Evolutionary conservation across 1,284 basidiomycete genomes (phyloP).

Genomic region (Chondrostereum purpureum): DNA sequence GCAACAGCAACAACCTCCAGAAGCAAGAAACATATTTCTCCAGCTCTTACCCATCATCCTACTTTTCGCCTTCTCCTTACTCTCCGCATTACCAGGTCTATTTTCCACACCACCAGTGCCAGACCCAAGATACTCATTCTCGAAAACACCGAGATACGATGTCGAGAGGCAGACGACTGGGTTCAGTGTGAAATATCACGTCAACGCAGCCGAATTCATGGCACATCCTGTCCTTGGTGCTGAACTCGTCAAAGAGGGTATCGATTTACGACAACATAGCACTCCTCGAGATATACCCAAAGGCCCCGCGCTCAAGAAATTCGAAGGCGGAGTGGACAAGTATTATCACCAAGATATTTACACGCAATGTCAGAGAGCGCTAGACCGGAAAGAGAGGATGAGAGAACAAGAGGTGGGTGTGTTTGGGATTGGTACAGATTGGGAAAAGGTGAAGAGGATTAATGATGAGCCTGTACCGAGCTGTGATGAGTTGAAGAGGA

Average conservation of each 20-base stretch:
- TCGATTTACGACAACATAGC: slow-evolving; percentile 28
- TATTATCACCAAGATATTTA: slow-evolving; percentile 68
- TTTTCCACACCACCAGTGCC: slow-evolving; percentile 63
- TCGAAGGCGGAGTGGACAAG: slow-evolving; percentile 68
- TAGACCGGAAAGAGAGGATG: slow-evolving; percentile 56
- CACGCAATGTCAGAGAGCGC: slow-evolving; percentile 58
- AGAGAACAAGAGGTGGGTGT: slow-evolving; percentile 77
- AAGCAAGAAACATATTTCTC: slow-evolving; percentile 65
- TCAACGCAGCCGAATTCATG: slow-evolving; percentile 76
- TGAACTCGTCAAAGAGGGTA: slow-evolving; percentile 50
- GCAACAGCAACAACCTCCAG: slow-evolving; percentile 30
- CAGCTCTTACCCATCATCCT: slow-evolving; percentile 86
- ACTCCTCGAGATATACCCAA: slow-evolving; percentile 20
- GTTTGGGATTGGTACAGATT: slow-evolving; percentile 86
- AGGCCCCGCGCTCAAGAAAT: slow-evolving; percentile 41
- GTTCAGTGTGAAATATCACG: slow-evolving; percentile 78
- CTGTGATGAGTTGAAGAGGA: slow-evolving; percentile 67
- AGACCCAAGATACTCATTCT: slow-evolving; percentile 80
- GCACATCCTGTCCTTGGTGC: slow-evolving; percentile 72
- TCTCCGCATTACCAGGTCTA: slow-evolving; percentile 78
- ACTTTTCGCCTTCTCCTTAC: slow-evolving; percentile 77
- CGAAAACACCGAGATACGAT: slow-evolving; percentile 50
- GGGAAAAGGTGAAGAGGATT: slow-evolving; percentile 74
- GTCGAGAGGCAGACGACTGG: slow-evolving; percentile 61
- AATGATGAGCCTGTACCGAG: slow-evolving; percentile 58